These are phyloP conservation scores for Trapa bicornis DNA, from an alignment of 345 rosid genomes.

Conservation along the genomic window DNA sequence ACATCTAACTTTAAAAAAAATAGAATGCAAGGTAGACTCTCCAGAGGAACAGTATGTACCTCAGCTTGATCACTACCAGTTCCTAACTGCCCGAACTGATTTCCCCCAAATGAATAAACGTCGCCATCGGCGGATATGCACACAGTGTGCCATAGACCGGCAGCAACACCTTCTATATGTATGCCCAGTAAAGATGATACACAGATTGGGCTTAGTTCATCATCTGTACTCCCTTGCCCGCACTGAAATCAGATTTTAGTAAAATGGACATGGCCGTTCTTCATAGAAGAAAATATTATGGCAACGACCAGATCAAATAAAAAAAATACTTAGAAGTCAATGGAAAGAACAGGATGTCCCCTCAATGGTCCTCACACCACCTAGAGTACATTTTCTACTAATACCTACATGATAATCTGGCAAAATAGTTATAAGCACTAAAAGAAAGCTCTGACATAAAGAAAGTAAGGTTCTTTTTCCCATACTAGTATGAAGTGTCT, in stretches of 20 bases:
- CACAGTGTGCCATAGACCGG: conserved; percentile 92
- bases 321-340: conserved; percentile 12
- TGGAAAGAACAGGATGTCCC: conserved; percentile 17
- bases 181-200: conserved; percentile 85
- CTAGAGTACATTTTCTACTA: conserved; percentile 49
- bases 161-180: conserved; percentile 58
- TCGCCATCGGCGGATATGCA: conserved; percentile 89
- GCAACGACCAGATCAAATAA: conserved; percentile 3
- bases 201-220: conserved; percentile 75
- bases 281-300: background rate
- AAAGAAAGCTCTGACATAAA: background rate
- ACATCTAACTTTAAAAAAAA: background rate
- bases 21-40: background rate
- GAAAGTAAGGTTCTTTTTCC: too few species aligned
- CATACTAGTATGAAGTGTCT: too few species aligned
- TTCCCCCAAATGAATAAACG: conserved; percentile 91
- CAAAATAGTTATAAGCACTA: conserved; percentile 11
- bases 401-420: conserved; percentile 38
- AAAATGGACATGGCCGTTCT: conserved; percentile 7
- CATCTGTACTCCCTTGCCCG: conserved; percentile 95
- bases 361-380: conserved; percentile 38
- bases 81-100: conserved; percentile 97
- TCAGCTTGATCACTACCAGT: conserved; percentile 95
- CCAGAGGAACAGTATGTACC: conserved; percentile 27
- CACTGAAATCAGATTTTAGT: conserved; percentile 36